Base-by-base conservation (phyloP, 345 rosid genomes). In the Viola odorata region DNA sequence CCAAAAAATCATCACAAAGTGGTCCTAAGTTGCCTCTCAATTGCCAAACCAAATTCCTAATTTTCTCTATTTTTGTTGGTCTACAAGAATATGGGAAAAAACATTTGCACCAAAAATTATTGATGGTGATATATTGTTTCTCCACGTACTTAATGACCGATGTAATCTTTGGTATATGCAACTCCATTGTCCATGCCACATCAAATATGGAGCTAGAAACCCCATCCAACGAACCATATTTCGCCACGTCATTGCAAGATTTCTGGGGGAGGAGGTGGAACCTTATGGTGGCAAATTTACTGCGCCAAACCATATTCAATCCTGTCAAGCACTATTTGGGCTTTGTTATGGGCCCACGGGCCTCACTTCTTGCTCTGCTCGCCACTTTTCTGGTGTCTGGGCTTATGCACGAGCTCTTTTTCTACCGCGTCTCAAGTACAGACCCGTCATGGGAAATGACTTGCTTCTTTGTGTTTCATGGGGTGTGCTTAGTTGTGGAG, bases 151-250 rank as follows among this genome's bases (percentile, higher is more conserved):
- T 80, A 8, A 7, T 57, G 40, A 65, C 76, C 5, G 83, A 77
- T 48, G n/a, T 75, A 12, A 0, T 68, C 15, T 67, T 82, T 1
- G 76, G 66, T 15, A 4, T 73, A 3, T 61, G 39, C 37, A 77
- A 66, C 38, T 60, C 38, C 8, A 41, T 69, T 12, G 67, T 55
- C 3, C 66, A 12, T 53, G 51, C 55, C 48, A 4, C 67, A 16
- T 45, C 72, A 7, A 62, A 72, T 0, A 38, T 74, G 14, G 75
- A 81, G 36, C 76, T 79, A 2, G 79, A 79, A 40, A 58, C 78
- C 16, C 88, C 74, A 1, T 69, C 70, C 53, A 23, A 79, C 36
- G 78, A 84, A 5, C 88, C 85, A 5, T 84, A 78, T 55, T 51
- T 77, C 0, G 50, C 81, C 6, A 67, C 78, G 3, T 77, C 78